Percentiles rank a stretch among this genome's conserved stretches.
These are phyloP conservation scores for Amanita subjunquillea DNA, from an alignment of 768 basidiomycete genomes.

Conservation along the genomic window DNA sequence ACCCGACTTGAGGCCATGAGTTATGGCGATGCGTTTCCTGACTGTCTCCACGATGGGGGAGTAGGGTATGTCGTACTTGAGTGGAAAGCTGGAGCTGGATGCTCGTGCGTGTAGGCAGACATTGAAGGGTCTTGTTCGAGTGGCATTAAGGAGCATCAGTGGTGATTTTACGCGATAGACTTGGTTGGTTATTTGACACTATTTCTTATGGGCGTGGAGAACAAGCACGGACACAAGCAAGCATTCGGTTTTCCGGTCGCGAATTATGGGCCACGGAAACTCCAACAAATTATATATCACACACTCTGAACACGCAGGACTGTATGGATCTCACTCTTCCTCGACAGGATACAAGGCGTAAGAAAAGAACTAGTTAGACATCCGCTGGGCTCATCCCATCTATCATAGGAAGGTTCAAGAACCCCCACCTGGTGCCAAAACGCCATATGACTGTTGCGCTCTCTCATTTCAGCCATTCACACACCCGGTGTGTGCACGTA, in stretches of 20 bases:
- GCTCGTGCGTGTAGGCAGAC: slow-evolving; percentile 19
- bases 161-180: not conserved
- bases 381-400: slow-evolving; percentile 8
- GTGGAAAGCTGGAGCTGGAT: slow-evolving; percentile 2
- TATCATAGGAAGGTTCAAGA: slow-evolving; percentile 52
- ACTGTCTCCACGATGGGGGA: slow-evolving; percentile 8
- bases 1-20: slow-evolving; percentile 1
- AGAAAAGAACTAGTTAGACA: slow-evolving; percentile 15
- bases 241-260: not conserved
- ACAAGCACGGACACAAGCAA: not conserved
- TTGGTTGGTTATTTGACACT: not conserved
- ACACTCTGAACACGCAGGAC: slow-evolving; percentile 77
- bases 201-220: not conserved
- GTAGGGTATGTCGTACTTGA: slow-evolving; percentile 3
- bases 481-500: slow-evolving; percentile 82
- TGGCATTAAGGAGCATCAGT: slow-evolving; percentile 7
- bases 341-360: slow-evolving; percentile 66
- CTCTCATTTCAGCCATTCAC: slow-evolving; percentile 85
- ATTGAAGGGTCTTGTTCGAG: slow-evolving; percentile 25
- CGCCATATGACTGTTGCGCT: slow-evolving; percentile 87
- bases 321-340: slow-evolving; percentile 73
- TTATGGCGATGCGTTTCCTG: slow-evolving; percentile 7
- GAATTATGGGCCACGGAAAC: slow-evolving; percentile 73
- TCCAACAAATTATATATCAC: slow-evolving; percentile 85
- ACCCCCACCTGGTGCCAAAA: slow-evolving; percentile 50